Percentiles rank a stretch among this genome's conserved stretches.
phyloP scores from a whole-genome alignment of 1,139 yeast genomes.

The Suhomyces coccinellae region DNA sequence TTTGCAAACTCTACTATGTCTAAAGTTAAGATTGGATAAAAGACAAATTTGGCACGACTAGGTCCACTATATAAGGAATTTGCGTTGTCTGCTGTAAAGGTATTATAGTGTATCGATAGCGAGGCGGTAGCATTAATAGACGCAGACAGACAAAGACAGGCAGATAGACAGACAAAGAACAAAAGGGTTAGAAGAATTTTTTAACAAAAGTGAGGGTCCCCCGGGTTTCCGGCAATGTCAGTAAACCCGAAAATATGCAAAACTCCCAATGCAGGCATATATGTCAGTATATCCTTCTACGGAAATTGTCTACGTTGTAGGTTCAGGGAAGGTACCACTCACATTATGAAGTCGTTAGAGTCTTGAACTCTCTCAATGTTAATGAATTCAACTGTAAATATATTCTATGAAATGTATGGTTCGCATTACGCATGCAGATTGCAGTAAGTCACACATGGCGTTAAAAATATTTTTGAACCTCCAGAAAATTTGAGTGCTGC shows the following conservation, averaged over 20 bases:
- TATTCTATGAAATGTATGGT: constrained; percentile 1
- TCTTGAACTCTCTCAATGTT: constrained; percentile 2
- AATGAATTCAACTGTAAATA: constrained; percentile 2
- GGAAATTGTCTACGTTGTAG: neutral
- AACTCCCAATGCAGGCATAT: constrained; percentile 1
- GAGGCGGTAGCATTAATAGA: constrained; percentile 12
- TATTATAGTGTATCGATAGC: constrained; percentile 13
- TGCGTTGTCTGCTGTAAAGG: constrained; percentile 8
- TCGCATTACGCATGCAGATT: constrained; percentile 7
- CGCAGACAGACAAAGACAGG: constrained; percentile 10
- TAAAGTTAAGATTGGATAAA: constrained; percentile 1
- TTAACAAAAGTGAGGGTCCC: constrained; percentile 7
- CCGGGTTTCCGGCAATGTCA: constrained; percentile 4
- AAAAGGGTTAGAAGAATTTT: constrained; percentile 9
- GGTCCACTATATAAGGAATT: constrained; percentile 11
- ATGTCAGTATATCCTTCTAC: neutral
- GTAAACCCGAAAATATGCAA: constrained; percentile 4
- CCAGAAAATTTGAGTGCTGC: neutral
- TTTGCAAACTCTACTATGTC: constrained; percentile 3
- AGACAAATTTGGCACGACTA: constrained; percentile 4
- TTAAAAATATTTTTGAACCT: constrained; percentile 6
- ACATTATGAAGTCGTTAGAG: neutral
- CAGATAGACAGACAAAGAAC: constrained; percentile 9
- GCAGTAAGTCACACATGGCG: constrained; percentile 8
- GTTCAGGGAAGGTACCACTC: neutral